Base-by-base conservation (phyloP, 768 basidiomycete species). In the Tylopilus vinaceipallidus region DNA sequence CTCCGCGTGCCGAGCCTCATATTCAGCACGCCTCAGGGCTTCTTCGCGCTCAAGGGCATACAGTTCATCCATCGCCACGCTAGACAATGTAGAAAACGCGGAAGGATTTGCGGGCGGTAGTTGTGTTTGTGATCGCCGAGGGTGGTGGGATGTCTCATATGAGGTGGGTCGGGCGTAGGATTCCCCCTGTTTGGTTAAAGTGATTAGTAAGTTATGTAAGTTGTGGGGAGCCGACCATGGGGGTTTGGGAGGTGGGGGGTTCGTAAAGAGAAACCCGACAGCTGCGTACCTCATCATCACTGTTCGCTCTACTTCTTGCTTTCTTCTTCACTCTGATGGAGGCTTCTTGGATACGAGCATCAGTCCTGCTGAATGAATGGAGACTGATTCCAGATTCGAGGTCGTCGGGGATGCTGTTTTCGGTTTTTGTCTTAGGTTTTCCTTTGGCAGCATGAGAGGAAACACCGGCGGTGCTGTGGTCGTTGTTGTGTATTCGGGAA, bases 21-120 rank as follows among this genome's bases (percentile, higher is more conserved):
- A 95, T 63, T 92, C 88, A n/a, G 90, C 91, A 30, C 92, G 77
- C 17, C 92, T 78, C 27, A 84, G 67, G 3, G 91, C 86, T 66
- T 97, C 95, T 52, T 85, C 79, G 33, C 84, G 84, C 65, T 98
- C 95, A 26, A 98, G 83, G 57, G 86, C 84, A 60, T 89, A 86
- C 8, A 98, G 78, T 63, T 97, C 91, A 50, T 91, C 91, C 71
- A 95, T 86, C 3, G 94, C 93, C 17, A 88, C 73, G 26, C 73
- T 85, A 38, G 86, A 86, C 17, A 90, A 68, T 1, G 86, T 76
- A n/a, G 80, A 79, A 59, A 89, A 82, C 3, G 86, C 75, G 29
- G 81, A 67, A 12, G 71, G 66, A 58, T 72, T 68, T 58, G 61
- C 59, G 35, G 42, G 59, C 27, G 51, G 63, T 11, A 56, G 49